Evolutionary conservation across 129 eudicot species (phyloP), one percentile per base, ranked within the genome.

Genomic region (Artemisia argyi): DNA sequence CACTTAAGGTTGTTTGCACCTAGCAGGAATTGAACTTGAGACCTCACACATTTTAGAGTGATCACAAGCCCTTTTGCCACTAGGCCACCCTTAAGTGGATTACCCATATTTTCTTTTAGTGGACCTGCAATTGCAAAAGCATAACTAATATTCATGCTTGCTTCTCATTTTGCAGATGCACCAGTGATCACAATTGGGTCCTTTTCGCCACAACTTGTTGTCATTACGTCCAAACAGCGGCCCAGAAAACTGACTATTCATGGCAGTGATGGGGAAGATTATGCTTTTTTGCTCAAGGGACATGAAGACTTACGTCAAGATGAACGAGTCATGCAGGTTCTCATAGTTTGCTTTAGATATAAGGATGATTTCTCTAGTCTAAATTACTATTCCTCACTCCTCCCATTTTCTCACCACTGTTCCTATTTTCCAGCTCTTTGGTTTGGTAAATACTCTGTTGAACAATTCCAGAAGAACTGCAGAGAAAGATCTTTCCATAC

Each of bases 271-370:
- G 99, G 99, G 19, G 90, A 88, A 74, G 97, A 95, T 57, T 80
- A 95, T 80, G 96, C 99, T 8, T 95, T 95, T 84, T 81, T 95
- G 83, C 86, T 95, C 68, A 95, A 95, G 86, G 99, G 99, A 32
- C 99, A 95, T 80, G 99, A 95, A 80, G 99, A 95, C 76, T 75
- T 95, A 63, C 97, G 99, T 19, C 99, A 90, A 73, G 99, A 95
- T 78, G 99, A 95, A 85, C 88, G 99, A 39, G 99, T 95, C 70
- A 95, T 95, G 99, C 99, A 94, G 97, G 99, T 94, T 57, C 42
- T 46, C 58, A 39, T 42, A 24, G 42, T 14, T 14, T 77, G 15
- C 62, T 30, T 20, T 20, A 15, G 15, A 50, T 39, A 39, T 39
- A 39, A 39, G 46, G 46, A 39, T 39, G 10, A 39, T 39, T 39